These are phyloP conservation scores for Serendipita sp. DNA, from an alignment of 768 basidiomycete genomes.

Conservation along the genomic window DNA sequence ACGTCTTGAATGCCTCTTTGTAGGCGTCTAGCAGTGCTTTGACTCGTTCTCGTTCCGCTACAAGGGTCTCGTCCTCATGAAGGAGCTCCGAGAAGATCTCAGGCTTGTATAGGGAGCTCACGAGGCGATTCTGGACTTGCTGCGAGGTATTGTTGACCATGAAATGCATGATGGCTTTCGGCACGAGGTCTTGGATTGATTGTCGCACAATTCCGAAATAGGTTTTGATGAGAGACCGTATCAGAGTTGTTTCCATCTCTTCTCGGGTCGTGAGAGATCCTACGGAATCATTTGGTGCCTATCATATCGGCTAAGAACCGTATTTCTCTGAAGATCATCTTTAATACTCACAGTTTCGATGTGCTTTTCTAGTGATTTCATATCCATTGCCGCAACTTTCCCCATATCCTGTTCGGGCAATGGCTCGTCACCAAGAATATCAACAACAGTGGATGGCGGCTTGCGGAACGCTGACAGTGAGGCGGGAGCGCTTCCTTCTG, in stretches of 20 bases:
- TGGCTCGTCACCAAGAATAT: constrained; percentile 20
- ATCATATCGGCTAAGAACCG: constrained; percentile 1
- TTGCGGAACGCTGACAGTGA: constrained; percentile 15
- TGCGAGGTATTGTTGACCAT: constrained; percentile 94
- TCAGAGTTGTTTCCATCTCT: constrained; percentile 92
- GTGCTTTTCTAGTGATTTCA: constrained; percentile 96
- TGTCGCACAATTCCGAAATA: constrained; percentile 96
- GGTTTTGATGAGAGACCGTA: constrained; percentile 84
- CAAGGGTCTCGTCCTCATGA: constrained; percentile 89
- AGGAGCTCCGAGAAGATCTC: constrained; percentile 80
- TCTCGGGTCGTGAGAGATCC: constrained; percentile 59
- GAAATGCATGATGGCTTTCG: constrained; percentile 97
- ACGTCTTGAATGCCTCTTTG: constrained; percentile 79
- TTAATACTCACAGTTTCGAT: constrained; percentile 78
- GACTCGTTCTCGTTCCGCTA: constrained; percentile 82
- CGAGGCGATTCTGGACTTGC: constrained; percentile 90
- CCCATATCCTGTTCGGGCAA: constrained; percentile 51
- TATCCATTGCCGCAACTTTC: constrained; percentile 80
- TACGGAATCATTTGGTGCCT: constrained; percentile 42
- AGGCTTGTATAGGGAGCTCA: constrained; percentile 89
- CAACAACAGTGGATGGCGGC: constrained; percentile 11
- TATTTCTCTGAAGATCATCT: neutral
- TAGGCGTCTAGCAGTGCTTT: constrained; percentile 93
- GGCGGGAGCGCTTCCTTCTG: constrained; percentile 39
- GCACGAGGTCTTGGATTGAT: constrained; percentile 90